Conservation (phyloP, 306 rosid species). For the Quercus parvula region DNA sequence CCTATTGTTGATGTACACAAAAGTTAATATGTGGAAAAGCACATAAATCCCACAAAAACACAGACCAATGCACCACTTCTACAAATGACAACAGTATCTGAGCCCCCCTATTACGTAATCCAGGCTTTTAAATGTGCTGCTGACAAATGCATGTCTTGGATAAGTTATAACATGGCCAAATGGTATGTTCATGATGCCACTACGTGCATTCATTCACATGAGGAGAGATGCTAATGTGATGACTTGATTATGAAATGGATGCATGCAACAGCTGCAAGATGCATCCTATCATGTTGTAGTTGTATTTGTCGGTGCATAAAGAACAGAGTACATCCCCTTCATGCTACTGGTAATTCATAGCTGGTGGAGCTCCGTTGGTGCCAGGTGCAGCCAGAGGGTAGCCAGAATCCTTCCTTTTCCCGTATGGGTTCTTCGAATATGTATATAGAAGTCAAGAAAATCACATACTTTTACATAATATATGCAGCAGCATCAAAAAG, state of each 20-base stretch:
- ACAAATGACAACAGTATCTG: conserved; percentile 41
- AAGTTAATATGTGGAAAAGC: conserved; percentile 32
- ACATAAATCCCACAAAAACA: conserved; percentile 46
- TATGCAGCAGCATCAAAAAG: background rate
- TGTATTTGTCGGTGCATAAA: conserved; percentile 70
- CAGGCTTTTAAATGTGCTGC: conserved; percentile 48
- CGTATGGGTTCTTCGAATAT: conserved; percentile 94
- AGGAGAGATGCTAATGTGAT: conserved; percentile 86
- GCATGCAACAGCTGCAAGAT: conserved; percentile 98
- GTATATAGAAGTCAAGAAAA: conserved; percentile 64
- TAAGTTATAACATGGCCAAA: conserved; percentile 60
- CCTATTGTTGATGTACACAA: conserved; percentile 58
- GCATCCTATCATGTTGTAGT: conserved; percentile 87
- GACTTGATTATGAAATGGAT: conserved; percentile 94
- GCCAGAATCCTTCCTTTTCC: conserved; percentile 80
- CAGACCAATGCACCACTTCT: conserved; percentile 63
- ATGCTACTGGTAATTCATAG: conserved; percentile 80
- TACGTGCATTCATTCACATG: conserved; percentile 76
- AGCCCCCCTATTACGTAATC: conserved; percentile 45
- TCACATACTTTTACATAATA: conserved; percentile 1
- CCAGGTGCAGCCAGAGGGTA: conserved; percentile 46
- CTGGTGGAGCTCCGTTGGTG: conserved; percentile 66
- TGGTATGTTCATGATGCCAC: conserved; percentile 88
- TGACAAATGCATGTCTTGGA: conserved; percentile 74
- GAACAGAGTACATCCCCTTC: conserved; percentile 98